Evolutionary conservation across 2,329 filamentous ascomycete genomes (phyloP), one percentile per base, ranked within the genome.

Genomic region (Ascochyta viciae-villosae): DNA sequence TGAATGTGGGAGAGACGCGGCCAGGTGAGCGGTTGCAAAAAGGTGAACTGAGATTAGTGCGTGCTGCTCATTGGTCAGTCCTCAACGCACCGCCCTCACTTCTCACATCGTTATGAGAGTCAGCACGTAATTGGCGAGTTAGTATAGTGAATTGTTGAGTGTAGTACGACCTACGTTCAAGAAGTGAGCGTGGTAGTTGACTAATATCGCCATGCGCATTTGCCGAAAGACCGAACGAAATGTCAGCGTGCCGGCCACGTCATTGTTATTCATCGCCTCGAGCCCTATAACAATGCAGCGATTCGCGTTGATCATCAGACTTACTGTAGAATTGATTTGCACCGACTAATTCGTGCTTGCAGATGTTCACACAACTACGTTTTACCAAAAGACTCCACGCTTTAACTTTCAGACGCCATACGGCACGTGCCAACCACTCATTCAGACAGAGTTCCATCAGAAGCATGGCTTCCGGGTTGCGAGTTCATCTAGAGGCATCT

Each of bases 401-500:
- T 22, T 39, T 22, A 10, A 39, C 34, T 38, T 29, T 19, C 33
- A 34, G 6, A 23, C 26, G 15, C 9, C 45, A 29, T 12, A 23
- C 22, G 27, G 16, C 16, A 24, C 35, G 2, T 35, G 6, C 6
- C 12, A 22, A 35, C 26, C 8, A 26, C 8, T 15, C 12, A 2
- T 29, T 23, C 16, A 6, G 8, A 13, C 39, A 6, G 1, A 35
- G 13, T 31, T 24, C 22, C 19, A 34, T 23, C 48, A 47, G 62
- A 55, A 65, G 40, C 10, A 76, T 75, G 74, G 71, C 73, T 7
- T 73, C 67, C 6, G 60, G 61, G n/a, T 67, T 66, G 4, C 70
- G 63, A 53, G 54, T 76, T 27, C 72, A 82, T 26, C 71, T 87
- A 10, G 73, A 77, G 0, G 68, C 76, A 3, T 63, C 66, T 10